Base-by-base conservation (phyloP, 1,284 basidiomycete genomes). In the Fomitopsis schrenkii region DNA sequence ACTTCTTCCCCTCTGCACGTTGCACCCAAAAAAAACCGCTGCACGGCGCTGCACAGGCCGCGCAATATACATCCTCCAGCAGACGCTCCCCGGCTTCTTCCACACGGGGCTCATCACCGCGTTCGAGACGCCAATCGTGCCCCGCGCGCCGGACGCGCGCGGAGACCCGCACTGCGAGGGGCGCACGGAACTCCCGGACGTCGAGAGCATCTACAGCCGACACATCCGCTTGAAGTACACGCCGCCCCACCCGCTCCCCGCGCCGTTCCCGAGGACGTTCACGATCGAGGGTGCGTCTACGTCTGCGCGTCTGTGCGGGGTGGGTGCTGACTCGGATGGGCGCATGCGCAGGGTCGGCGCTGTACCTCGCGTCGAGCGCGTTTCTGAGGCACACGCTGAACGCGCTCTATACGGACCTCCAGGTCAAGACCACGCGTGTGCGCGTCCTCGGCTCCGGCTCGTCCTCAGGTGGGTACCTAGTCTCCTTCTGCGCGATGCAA, bases 31-130 rank as follows among this genome's bases (percentile, higher is more conserved):
- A 17, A 7, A 17, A n/a, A n/a, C n/a, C 19, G 8, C 45, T 8
- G n/a, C n/a, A 22, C 22, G 8, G 44, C 33, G 30, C 30, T 33
- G 38, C 38, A 40, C 64, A 92, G 90, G 89, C 55, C 83, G 89
- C 41, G 88, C 86, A 2, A 87, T 90, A 57, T 83, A 85, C 69
- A 77, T 90, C 46, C 77, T 93, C 1, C 83, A 83, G 67, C 77
- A 83, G 63, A 91, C 90, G 0, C 78, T 92, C 2, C 88, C 88
- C 0, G 78, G 80, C n/a, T 92, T 92, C 74, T 93, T 93, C 70
- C 70, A 78, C 14, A 77, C 77, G 5, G 91, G 90, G 0, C 82
- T 93, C 3, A 76, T 89, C 17, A 81, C 84, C 9, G 80, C 77
- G 6, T 72, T 86, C 17, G 83, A 86, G 68, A 78, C 76, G 17